Base-by-base conservation (phyloP, 2,329 filamentous ascomycete genomes). In the Fusarium sp. region DNA sequence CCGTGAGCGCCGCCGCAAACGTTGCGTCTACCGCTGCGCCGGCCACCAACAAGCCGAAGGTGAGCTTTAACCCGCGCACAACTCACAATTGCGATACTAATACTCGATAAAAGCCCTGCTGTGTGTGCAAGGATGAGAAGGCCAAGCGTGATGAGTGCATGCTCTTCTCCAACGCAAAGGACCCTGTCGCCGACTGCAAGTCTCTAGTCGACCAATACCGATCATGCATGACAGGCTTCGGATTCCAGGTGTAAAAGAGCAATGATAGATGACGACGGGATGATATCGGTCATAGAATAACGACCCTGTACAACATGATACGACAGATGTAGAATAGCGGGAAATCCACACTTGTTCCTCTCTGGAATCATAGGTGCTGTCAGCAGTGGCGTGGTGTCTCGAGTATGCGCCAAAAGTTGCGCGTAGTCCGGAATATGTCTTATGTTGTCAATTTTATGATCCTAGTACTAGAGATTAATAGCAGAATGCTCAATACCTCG, bases 91-190 rank as follows among this genome's bases (percentile, higher is more conserved):
- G 43, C 46, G 17, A 47, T 62, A 19, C 66, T 69, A 25, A 71
- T 14, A 19, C 3, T 6, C 11, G 6, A 7, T n/a, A 1, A 2
- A 75, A 97, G 93, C 95, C 95, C 43, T 98, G 96, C 87, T 98
- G 96, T 78, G 96, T 98, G 30, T 99, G 96, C 88, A 97, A 94
- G 78, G 89, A 96, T 44, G 94, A 99, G 80, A 99, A 99, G 81
- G 85, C 92, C 39, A 87, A 87, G 73, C 93, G 96, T 68, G 96
- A 99, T 82, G 94, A 99, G 82, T 99, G 96, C 85, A 98, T 99
- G 95, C 92, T 99, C 57, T 97, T 98, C 84, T 97, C 93, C 56
- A 94, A 88, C 67, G 86, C 92, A 64, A 86, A 90, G 75, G 91
- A 97, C 77, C 93, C 96, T 39, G 87, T 92, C 74, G 86, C 88